These are phyloP conservation scores for Colletotrichum sp. DNA, from an alignment of 2,329 filamentous ascomycete genomes.

Conservation along the genomic window DNA sequence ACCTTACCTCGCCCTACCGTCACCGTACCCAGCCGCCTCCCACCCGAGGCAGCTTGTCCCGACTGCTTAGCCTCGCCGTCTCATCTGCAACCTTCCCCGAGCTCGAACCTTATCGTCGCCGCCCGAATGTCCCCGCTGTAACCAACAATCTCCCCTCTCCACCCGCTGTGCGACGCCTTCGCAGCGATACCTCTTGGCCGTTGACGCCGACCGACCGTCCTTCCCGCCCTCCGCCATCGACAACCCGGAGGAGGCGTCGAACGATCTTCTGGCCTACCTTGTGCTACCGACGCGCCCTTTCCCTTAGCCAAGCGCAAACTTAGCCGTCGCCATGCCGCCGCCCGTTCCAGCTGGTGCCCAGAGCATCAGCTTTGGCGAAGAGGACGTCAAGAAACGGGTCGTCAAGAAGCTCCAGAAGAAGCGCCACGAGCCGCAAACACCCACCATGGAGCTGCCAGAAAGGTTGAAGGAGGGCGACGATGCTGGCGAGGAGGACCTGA, in stretches of 20 bases:
- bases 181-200: neutral
- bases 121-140: slow-evolving; percentile 19
- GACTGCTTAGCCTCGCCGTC: neutral
- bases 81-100: neutral
- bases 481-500: slow-evolving; percentile 51
- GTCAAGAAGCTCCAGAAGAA: slow-evolving; percentile 52
- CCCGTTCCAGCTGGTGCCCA: slow-evolving; percentile 7
- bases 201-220: neutral
- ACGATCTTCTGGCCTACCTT: neutral
- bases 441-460: slow-evolving; percentile 57
- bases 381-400: slow-evolving; percentile 41
- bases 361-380: slow-evolving; percentile 34
- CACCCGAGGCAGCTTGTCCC: neutral
- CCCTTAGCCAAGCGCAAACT: slow-evolving; percentile 3
- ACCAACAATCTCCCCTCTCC: neutral
- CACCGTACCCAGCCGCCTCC: neutral
- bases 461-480: slow-evolving; percentile 56
- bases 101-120: slow-evolving; percentile 11
- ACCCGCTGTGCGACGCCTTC: neutral
- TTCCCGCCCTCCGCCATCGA: neutral
- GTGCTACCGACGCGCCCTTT: neutral
- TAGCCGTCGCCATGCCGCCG: slow-evolving; percentile 9
- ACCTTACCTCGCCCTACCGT: neutral
- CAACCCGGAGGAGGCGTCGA: neutral
- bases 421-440: slow-evolving; percentile 40